Evolutionary conservation across 2,329 filamentous ascomycete genomes (phyloP), one percentile per base, ranked within the genome.

Genomic region (Ciborinia camelliae): DNA sequence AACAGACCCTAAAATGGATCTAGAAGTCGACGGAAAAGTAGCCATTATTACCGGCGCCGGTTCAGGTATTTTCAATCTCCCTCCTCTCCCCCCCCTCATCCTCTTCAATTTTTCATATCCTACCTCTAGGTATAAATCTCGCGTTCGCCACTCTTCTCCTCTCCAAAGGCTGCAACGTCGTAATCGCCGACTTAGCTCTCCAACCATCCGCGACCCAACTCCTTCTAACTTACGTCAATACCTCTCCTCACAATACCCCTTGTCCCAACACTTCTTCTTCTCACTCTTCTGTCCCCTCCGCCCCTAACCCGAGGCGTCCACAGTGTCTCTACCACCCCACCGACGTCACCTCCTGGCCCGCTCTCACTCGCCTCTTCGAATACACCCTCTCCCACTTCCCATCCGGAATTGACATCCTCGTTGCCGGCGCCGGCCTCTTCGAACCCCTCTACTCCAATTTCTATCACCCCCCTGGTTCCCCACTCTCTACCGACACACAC

Each of bases 381-480:
- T 65, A 65, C 2, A 71, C 78, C 0, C 32, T 76, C 0, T 28
- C 62, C 0, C 73, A 78, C 28, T 81, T 81, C 62, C 70, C 68
- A 8, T 50, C 35, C 2, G 52, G 54, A 15, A 43, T 69, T 12
- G 69, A 73, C 62, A 75, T 82, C 20, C 70, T 81, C 3, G 80
- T 79, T 26, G 79, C 80, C 0, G 80, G 80, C 0, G 80, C 80
- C 0, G 80, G 80, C 9, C 73, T 82, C 7, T 82, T 79, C 54
- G 80, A 82, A 64, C 80, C 81, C 14, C 48, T 65, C 12, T 69
- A 60, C 64, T 71, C 71, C 59, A 80, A 77, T 63, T 82, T 83
- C 73, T 83, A 80, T 79, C 72, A 78, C 32, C 80, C 80, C 2
- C 80, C 80, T 3, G 55, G 62, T 4, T 43, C 39, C 35, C 30